These are phyloP conservation scores for Sonneratia alba DNA, from an alignment of 345 rosid genomes.

Conservation along the genomic window DNA sequence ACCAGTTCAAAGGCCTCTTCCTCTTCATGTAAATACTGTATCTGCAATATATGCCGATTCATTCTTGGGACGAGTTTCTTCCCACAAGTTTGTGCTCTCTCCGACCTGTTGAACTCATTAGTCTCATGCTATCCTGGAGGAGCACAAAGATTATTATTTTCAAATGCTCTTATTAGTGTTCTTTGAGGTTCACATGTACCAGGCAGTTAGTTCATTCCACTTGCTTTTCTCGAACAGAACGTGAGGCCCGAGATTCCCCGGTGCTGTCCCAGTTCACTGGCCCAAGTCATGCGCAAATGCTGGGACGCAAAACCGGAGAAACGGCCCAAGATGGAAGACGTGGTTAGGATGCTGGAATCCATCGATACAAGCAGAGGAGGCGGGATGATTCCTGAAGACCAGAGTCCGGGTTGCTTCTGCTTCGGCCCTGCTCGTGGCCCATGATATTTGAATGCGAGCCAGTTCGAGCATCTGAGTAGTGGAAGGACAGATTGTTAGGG, in stretches of 20 bases:
- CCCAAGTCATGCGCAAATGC: conserved; percentile 66
- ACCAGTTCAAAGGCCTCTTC: neutral
- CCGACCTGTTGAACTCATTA: no score
- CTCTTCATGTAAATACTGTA: neutral
- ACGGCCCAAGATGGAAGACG: conserved; percentile 81
- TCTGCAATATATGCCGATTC: neutral
- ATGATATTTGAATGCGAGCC: conserved; percentile 14
- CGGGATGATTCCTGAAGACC: conserved; percentile 91
- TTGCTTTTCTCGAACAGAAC: conserved; percentile 35
- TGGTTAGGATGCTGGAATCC: conserved; percentile 67
- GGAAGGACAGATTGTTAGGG: neutral
- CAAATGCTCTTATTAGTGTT: no score
- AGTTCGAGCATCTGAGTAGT: neutral
- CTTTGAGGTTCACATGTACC: no score
- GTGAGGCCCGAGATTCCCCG: conserved; percentile 80
- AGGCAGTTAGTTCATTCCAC: neutral
- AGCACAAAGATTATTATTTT: no score
- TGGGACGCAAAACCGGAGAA: conserved; percentile 72
- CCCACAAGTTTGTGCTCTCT: no score
- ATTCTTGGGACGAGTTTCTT: no score
- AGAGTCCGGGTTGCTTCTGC: conserved; percentile 53
- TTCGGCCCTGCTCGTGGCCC: conserved; percentile 72
- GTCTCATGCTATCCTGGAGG: no score
- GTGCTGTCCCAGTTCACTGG: conserved; percentile 71
- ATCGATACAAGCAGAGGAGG: conserved; percentile 85